These are phyloP conservation scores for Termitomyces sp. DNA, from an alignment of 768 basidiomycete genomes.

Conservation along the genomic window DNA sequence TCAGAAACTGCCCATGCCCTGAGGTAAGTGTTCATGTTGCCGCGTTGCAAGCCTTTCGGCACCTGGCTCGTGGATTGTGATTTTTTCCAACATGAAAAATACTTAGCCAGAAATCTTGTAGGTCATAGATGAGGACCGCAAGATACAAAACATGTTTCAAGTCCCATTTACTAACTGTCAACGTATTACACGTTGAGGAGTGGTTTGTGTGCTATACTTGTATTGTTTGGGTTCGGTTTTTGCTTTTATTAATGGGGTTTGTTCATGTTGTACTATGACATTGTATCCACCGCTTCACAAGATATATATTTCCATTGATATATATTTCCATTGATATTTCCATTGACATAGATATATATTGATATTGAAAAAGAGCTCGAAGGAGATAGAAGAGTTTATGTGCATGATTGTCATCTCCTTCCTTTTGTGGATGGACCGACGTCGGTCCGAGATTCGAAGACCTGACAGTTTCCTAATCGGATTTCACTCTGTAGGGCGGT, in stretches of 20 bases:
- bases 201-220: not conserved
- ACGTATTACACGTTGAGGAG: conserved; percentile 27
- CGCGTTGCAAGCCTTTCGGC: not conserved
- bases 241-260: conserved; percentile 9
- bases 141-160: conserved; percentile 44
- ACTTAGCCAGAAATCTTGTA: conserved; percentile 12
- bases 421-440: no score
- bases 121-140: conserved; percentile 35
- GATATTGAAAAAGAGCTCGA: no score
- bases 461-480: no score
- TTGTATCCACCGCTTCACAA: not conserved
- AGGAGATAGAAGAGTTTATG: no score
- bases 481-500: no score
- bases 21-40: conserved; percentile 23
- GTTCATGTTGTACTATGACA: conserved; percentile 4
- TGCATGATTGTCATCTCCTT: no score
- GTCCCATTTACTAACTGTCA: conserved; percentile 35
- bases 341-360: no score
- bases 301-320: no score
- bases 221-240: conserved; percentile 3
- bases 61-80: not conserved
- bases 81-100: not conserved
- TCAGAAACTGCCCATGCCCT: conserved; percentile 33
- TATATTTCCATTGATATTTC: no score
- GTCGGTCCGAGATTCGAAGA: no score